A percentile compares a stretch with the other conserved stretches of the same genome.
phyloP scores from a whole-genome alignment of 1,139 yeast species.

The Pichia kudriavzevii region DNA sequence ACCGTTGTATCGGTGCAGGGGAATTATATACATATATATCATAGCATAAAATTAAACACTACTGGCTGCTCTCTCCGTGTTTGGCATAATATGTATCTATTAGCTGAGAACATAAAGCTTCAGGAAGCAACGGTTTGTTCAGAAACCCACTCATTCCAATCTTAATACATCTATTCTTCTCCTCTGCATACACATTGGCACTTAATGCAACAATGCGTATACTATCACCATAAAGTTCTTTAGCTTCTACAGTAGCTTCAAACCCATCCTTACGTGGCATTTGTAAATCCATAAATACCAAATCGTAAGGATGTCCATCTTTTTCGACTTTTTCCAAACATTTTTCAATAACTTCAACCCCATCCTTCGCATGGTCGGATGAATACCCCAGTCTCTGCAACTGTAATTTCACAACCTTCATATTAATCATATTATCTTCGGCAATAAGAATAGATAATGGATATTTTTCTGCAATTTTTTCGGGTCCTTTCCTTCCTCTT shows the following conservation, averaged over 20 bases:
- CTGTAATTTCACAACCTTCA: conserved; percentile 44
- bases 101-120: conserved; percentile 35
- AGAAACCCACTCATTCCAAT: conserved; percentile 80
- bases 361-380: conserved; percentile 52
- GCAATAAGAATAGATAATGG: conserved; percentile 45
- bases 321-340: conserved; percentile 27
- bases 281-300: conserved; percentile 87
- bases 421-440: conserved; percentile 46
- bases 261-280: conserved; percentile 88
- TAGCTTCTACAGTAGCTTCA: conserved; percentile 62
- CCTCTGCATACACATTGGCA: conserved; percentile 81
- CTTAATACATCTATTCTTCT: conserved; percentile 60
- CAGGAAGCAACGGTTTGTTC: conserved; percentile 57
- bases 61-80: too few relatives aligned
- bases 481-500: too few relatives aligned
- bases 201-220: conserved; percentile 82
- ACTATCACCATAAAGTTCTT: conserved; percentile 38
- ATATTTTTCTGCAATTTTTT: conserved; percentile 28
- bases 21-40: too few relatives aligned
- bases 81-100: conserved; percentile 10
- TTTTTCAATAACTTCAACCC: conserved; percentile 41
- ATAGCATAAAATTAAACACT: too few relatives aligned
- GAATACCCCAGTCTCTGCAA: conserved; percentile 44
- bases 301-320: conserved; percentile 39
- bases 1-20: too few relatives aligned